Base-by-base conservation (phyloP, 495 filamentous ascomycete genomes). In the Aspergillus baeticus region DNA sequence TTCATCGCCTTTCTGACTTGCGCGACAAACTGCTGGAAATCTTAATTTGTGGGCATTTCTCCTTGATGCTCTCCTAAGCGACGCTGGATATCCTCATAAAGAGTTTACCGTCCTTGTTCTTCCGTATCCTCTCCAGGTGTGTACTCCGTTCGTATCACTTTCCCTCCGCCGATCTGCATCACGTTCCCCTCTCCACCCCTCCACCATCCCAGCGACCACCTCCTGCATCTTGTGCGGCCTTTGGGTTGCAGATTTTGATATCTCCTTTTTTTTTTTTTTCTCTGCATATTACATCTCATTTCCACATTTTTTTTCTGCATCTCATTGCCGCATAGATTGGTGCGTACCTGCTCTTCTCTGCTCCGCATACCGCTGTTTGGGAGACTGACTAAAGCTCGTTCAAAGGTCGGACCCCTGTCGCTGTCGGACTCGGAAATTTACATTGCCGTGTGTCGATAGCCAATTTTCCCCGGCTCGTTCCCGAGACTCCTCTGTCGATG, bases 191-290 rank as follows among this genome's bases (percentile, higher is more conserved):
- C 52, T 26, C 56, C 52, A 22, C 60, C 36, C 55, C 37, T 41
- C 46, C 43, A 23, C 47, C 38, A 42, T 35, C 48, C 36, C 48
- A 51, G 48, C 11, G n/a, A 14, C 44, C 44, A 35, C 49, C 63
- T 59, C 59, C 49, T 65, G 60, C 62, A 64, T 61, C 29, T 39
- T 54, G 52, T 23, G 43, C 38, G 57, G 44, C 53, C 62, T 52
- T 53, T 57, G 44, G 31, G 54, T 36, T 63, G 58, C 60, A 60
- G 57, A 49, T 53, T 45, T 43, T 29, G 26, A 49, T 18, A 33
- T 52, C 21, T 59, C 37, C 7, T 22, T 54, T 35, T 37, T 34
- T 38, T 56, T 55, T 48, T 3, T 46, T 48, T 45, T 29, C 26
- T 29, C 26, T 29, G 26, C 26, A 21, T 37, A 37, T 53, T 54